A percentile compares a stretch with the other conserved stretches of the same genome.
Evolutionary conservation across 2,329 filamentous ascomycete genomes (phyloP).

Genomic region (Penicillium sp.): DNA sequence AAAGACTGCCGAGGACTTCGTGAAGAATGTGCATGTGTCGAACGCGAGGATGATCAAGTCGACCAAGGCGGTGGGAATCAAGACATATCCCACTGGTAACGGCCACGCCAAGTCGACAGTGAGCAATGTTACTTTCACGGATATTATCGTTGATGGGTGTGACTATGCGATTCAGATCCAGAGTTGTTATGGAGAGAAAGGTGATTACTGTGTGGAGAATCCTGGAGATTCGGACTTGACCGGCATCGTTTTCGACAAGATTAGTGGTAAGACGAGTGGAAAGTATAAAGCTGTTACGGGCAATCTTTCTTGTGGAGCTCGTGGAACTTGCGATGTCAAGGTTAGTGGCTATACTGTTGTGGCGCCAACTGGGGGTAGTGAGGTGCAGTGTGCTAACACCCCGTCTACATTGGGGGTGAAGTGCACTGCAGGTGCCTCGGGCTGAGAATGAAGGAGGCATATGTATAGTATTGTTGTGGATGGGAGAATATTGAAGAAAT

Average conservation of each 20-base stretch:
- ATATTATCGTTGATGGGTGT: slow-evolving; percentile 39
- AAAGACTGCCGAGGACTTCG: slow-evolving; percentile 40
- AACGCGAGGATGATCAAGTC: slow-evolving; percentile 44
- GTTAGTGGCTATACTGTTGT: slow-evolving; percentile 38
- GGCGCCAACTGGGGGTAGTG: slow-evolving; percentile 34
- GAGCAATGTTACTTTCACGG: slow-evolving; percentile 45
- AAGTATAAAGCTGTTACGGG: slow-evolving; percentile 39
- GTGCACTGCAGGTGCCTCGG: slow-evolving; percentile 38
- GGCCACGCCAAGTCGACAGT: slow-evolving; percentile 41
- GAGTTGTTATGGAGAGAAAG: slow-evolving; percentile 45
- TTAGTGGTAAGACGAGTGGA: slow-evolving; percentile 41
- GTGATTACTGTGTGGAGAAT: slow-evolving; percentile 37
- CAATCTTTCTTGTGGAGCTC: slow-evolving; percentile 42
- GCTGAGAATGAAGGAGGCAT: slow-evolving; percentile 17
- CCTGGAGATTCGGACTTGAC: slow-evolving; percentile 38
- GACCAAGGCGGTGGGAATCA: slow-evolving; percentile 50
- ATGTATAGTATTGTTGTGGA: background rate
- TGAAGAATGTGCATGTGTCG: slow-evolving; percentile 46
- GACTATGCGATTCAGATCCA: slow-evolving; percentile 51
- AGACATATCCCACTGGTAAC: slow-evolving; percentile 45
- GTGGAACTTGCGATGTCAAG: slow-evolving; percentile 41
- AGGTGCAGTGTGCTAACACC: slow-evolving; percentile 38
- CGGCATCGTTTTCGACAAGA: slow-evolving; percentile 39
- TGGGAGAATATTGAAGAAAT: background rate
- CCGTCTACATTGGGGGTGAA: slow-evolving; percentile 32